phyloP scores from a whole-genome alignment of 768 basidiomycete species.

The Chalciporus sphaerocephalus region DNA sequence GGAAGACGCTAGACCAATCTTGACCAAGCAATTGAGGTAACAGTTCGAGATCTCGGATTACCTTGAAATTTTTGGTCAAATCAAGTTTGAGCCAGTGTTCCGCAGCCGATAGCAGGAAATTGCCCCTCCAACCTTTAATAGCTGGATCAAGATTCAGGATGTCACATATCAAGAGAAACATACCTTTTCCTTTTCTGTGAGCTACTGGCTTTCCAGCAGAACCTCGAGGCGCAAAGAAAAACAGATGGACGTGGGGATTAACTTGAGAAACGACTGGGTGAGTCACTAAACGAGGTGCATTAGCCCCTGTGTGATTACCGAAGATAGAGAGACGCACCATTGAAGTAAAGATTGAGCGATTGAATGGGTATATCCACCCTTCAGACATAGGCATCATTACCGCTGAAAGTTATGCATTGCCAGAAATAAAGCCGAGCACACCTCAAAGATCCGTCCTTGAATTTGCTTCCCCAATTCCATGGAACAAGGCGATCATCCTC shows the following conservation, averaged over 20 bases:
- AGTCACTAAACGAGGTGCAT: slow-evolving; percentile 51
- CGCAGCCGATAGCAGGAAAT: slow-evolving; percentile 85
- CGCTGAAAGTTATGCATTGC: background rate
- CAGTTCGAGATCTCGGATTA: slow-evolving; percentile 86
- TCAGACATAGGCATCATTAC: background rate
- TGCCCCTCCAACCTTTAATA: slow-evolving; percentile 84
- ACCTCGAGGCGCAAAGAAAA: slow-evolving; percentile 90
- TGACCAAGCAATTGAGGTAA: slow-evolving; percentile 89
- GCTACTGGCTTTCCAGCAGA: slow-evolving; percentile 91
- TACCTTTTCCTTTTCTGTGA: slow-evolving; percentile 88
- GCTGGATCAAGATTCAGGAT: slow-evolving; percentile 1
- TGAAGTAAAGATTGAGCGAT: slow-evolving; percentile 83
- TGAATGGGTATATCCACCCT: slow-evolving; percentile 96
- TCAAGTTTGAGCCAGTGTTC: slow-evolving; percentile 96
- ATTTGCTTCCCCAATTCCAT: slow-evolving; percentile 93
- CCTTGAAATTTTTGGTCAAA: slow-evolving; percentile 94
- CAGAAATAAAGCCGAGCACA: slow-evolving; percentile 23
- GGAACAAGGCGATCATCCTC: slow-evolving; percentile 76
- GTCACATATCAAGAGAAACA: background rate
- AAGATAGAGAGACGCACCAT: slow-evolving; percentile 42
- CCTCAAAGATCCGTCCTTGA: slow-evolving; percentile 91
- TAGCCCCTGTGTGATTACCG: slow-evolving; percentile 1
- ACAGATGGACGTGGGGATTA: slow-evolving; percentile 87
- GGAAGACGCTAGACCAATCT: slow-evolving; percentile 95
- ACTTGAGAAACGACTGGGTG: slow-evolving; percentile 93